Evolutionary conservation across 139 green algal genomes (phyloP), one percentile per base, ranked within the genome.

Genomic region (Protoeuglena noctilucae): DNA sequence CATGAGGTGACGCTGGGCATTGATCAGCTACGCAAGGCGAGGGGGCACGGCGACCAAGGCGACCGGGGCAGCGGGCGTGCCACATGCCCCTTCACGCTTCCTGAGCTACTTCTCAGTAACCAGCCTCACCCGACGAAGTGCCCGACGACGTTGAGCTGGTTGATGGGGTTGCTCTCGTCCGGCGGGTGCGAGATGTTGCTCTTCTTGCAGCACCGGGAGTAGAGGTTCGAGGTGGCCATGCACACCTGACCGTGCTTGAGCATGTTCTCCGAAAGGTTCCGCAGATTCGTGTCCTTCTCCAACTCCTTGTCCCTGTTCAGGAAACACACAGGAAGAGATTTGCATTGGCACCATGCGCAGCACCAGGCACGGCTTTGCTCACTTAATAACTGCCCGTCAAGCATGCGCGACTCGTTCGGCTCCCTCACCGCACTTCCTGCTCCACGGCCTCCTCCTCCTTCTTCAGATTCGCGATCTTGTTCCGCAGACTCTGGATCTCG

Each of bases 401-500:
- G n/a, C n/a, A n/a, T n/a, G n/a, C n/a, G n/a, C n/a, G n/a, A n/a
- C n/a, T n/a, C n/a, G n/a, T n/a, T n/a, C n/a, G n/a, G n/a, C n/a
- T n/a, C n/a, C n/a, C n/a, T n/a, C n/a, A n/a, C 19, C 70, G 45
- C 0, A 68, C 69, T 41, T 90, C 75, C 6, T 56, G 66, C 60
- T 87, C 66, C 23, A 69, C 69, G 24, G 26, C 45, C 61, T 95
- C 83, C 45, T 90, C 60, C 60, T 86, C 67, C 65, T 83, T 87
- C 68, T 93, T 93, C 51, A 89, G 64, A 24, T 67, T 52, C 1
- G 71, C 63, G 7, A 92, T 64, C 26, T 59, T 64, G 71, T 93
- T 93, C 74, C 90, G 93, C 5, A 88, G 70, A 48, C 77, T 76
- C 49, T 93, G 61, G 29, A 89, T 82, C 57, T 89, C 76, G 31